These are phyloP conservation scores for Scopulariopsis brevicaulis DNA, from an alignment of 2,329 filamentous ascomycete species.

Conservation along the genomic window DNA sequence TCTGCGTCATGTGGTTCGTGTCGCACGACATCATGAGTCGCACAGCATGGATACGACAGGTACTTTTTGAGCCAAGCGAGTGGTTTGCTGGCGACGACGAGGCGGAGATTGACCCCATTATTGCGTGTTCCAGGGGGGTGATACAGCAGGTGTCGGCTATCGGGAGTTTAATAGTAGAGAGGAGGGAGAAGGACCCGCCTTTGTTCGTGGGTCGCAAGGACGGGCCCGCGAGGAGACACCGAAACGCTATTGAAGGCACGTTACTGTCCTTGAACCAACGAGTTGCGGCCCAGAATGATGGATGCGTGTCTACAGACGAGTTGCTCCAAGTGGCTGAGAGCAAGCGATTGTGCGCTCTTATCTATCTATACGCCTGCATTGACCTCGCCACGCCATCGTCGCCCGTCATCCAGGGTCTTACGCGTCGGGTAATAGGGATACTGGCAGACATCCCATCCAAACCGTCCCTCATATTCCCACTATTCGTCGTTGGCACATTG, in stretches of 20 bases:
- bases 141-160: not conserved
- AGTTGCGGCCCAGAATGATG: not conserved
- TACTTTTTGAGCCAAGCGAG: not conserved
- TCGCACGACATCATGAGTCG: slow-evolving; percentile 1
- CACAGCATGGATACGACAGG: not conserved
- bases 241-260: no score
- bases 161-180: not conserved
- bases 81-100: slow-evolving; percentile 1
- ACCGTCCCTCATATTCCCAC: not conserved
- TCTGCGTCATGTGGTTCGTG: not conserved
- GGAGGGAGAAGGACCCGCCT: not conserved
- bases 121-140: not conserved
- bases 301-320: not conserved
- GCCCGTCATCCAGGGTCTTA: not conserved
- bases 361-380: not conserved
- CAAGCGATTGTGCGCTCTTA: not conserved
- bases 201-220: no score
- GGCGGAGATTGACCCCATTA: not conserved
- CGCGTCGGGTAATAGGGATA: not conserved
- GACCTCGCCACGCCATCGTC: not conserved
- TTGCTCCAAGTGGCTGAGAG: not conserved
- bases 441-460: not conserved
- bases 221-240: no score
- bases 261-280: no score
- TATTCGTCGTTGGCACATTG: not conserved